Evolutionary conservation across 2,329 filamentous ascomycete genomes (phyloP).

Genomic region (Aspergillus vadensis): DNA sequence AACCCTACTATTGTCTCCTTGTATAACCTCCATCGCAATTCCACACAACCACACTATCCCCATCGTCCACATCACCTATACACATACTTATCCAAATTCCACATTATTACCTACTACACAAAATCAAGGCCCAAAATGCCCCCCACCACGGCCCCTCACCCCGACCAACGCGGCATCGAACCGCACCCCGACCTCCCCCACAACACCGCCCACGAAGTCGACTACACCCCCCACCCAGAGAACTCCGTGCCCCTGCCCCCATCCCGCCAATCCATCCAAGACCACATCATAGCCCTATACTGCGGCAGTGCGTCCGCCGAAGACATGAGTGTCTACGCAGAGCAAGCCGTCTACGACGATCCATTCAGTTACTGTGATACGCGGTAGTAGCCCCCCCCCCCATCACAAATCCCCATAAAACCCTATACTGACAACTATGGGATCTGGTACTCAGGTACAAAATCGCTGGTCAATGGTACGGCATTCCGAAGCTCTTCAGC

Average conservation of each 20-base stretch:
- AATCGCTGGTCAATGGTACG: constrained; percentile 18
- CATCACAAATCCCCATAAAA: not conserved
- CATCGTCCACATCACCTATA: no score
- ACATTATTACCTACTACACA: no score
- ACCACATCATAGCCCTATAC: constrained; percentile 13
- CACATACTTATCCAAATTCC: no score
- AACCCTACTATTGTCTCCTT: not conserved
- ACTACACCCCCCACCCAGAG: constrained; percentile 11
- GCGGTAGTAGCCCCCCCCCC: not conserved
- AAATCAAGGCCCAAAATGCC: constrained; percentile 3
- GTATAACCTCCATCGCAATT: not conserved
- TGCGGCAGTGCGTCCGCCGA: constrained; percentile 11
- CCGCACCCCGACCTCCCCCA: constrained; percentile 11
- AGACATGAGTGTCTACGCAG: constrained; percentile 16
- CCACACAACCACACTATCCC: no score
- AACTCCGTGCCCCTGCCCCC: constrained; percentile 12
- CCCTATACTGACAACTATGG: no score
- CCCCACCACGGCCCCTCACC: constrained; percentile 11
- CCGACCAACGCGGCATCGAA: constrained; percentile 7
- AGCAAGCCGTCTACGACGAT: constrained; percentile 17
- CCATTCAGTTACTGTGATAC: constrained; percentile 20
- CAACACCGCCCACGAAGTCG: not conserved
- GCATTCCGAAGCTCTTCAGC: constrained; percentile 14
- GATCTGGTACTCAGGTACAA: not conserved
- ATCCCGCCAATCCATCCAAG: constrained; percentile 4